Evolutionary conservation across 805 yeast species (phyloP), one percentile per base, ranked within the genome.

Genomic region (Scheffersomyces ergatensis): DNA sequence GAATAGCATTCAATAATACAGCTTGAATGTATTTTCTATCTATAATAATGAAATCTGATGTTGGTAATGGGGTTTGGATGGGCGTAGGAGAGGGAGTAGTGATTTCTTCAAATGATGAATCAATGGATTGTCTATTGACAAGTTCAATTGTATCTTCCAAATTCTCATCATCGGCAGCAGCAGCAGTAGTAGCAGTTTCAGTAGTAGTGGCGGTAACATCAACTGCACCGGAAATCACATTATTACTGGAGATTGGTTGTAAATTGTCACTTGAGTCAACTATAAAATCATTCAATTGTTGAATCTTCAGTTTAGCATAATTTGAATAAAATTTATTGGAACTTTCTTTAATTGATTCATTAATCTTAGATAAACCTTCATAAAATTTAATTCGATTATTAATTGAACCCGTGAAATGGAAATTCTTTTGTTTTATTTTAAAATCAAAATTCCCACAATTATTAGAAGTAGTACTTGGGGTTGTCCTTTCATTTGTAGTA

Each of bases 311-410:
- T 32, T 46, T 51, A 23, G 55, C 53, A 35, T 43, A 45, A 37
- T 44, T 48, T 7, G 47, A 38, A 39, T 48, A 58, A 29, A 58
- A 49, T 9, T 51, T 38, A 30, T 46, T 46, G 12, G 61, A 55
- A 27, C 40, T 53, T 27, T 48, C 53, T 36, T 54, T 57, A 39
- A 57, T 53, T 17, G 57, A 50, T 19, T 55, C 48, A 44, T 55
- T 55, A 19, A 53, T 43, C 15, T 38, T 41, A 2, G 57, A 37
- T 15, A 58, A 46, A 36, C 43, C 48, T 40, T 60, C 65, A 43
- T 53, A 60, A 39, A 59, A 59, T 13, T 39, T 49, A 32, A 60
- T 57, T 30, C 39, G 43, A 19, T 26, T 27, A 20, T 32, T 36
- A 23, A 44, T 29, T 21, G 24, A 21, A 21, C 9, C 9, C 6